Conservation (phyloP, 108 stramenopile species). For the Cyclotella distinguenda region DNA sequence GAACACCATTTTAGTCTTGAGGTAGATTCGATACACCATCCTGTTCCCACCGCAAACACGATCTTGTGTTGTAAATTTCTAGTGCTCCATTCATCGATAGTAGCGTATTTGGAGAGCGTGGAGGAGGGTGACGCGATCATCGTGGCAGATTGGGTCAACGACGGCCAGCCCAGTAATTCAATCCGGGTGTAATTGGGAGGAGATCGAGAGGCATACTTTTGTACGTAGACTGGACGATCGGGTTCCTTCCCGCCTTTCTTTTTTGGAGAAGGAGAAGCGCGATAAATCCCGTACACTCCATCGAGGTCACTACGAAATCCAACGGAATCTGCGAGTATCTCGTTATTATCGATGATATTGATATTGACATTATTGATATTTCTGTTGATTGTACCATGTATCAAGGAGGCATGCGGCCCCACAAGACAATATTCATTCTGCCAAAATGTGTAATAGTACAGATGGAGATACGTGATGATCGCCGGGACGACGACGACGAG, state of each 20-base stretch:
- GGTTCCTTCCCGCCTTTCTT: neutral
- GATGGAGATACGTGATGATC: slow-evolving; percentile 29
- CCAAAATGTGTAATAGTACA: slow-evolving; percentile 23
- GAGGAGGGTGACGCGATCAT: slow-evolving; percentile 28
- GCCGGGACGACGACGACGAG: slow-evolving; percentile 36
- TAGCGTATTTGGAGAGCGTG: slow-evolving; percentile 8
- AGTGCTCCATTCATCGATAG: neutral
- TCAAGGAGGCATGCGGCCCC: slow-evolving; percentile 9
- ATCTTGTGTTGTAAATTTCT: slow-evolving; percentile 17
- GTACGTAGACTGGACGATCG: slow-evolving; percentile 16
- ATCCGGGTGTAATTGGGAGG: neutral
- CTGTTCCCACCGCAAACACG: slow-evolving; percentile 6
- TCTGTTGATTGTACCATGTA: neutral
- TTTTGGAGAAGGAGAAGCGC: slow-evolving; percentile 17
- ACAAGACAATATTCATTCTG: slow-evolving; percentile 40
- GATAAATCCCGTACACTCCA: slow-evolving; percentile 32
- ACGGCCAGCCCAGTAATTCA: slow-evolving; percentile 27
- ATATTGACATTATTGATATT: neutral
- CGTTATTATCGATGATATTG: neutral
- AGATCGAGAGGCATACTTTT: slow-evolving; percentile 6
- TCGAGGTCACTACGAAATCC: neutral
- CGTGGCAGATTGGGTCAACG: slow-evolving; percentile 24
- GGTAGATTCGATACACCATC: slow-evolving; percentile 25
- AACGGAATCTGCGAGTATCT: slow-evolving; percentile 6
- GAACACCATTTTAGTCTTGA: slow-evolving; percentile 24